Conservation (phyloP, 371 early-diverging fungal genomes). For the Paraphysoderma sedebokerense region DNA sequence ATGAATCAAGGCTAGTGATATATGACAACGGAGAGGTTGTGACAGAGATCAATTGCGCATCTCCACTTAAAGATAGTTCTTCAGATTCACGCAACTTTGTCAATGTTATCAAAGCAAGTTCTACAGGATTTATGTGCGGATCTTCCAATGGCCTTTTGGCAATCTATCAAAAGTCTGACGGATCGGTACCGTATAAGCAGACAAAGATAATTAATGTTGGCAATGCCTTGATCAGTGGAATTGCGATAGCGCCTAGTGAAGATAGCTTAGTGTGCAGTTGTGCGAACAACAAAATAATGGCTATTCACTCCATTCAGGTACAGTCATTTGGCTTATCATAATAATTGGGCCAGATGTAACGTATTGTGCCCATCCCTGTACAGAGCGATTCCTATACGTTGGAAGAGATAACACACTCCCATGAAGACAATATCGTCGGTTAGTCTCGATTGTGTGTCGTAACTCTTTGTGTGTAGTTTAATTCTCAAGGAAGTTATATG, state of each 20-base stretch:
- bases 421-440: slow-evolving; percentile 28
- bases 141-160: background rate
- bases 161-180: background rate
- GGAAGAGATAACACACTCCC: slow-evolving; percentile 10
- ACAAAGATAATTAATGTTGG: slow-evolving; percentile 3
- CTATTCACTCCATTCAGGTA: background rate
- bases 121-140: background rate
- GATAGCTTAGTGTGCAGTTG: slow-evolving; percentile 16
- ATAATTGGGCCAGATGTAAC: no score
- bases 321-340: no score
- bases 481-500: no score
- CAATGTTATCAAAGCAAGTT: background rate
- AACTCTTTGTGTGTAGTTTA: no score
- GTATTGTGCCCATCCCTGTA: background rate
- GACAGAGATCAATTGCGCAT: background rate
- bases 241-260: slow-evolving; percentile 21
- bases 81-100: no score
- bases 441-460: no score
- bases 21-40: background rate
- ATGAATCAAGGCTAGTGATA: background rate
- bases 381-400: background rate
- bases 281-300: slow-evolving; percentile 18
- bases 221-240: slow-evolving; percentile 19
- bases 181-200: background rate
- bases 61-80: no score